Evolutionary conservation across 345 rosid genomes (phyloP).

Genomic region (Noccaea bulbosa): DNA sequence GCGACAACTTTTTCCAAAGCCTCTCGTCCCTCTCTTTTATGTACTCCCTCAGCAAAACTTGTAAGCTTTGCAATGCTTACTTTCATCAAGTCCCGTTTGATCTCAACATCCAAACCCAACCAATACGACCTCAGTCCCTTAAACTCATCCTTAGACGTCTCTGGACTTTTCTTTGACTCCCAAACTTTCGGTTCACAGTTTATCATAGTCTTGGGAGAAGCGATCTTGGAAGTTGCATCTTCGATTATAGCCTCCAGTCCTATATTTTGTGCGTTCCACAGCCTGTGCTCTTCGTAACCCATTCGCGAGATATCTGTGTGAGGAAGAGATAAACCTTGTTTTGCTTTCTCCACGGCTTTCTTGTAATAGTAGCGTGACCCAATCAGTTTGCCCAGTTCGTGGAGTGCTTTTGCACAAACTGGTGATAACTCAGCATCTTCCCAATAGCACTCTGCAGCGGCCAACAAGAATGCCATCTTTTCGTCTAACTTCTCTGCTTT

Average conservation of each 20-base stretch:
- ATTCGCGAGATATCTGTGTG: not conserved
- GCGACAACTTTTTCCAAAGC: conserved; percentile 8
- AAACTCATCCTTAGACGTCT: not conserved
- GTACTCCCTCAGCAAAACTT: not conserved
- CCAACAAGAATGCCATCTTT: not conserved
- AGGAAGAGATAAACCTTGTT: not conserved
- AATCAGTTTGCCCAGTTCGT: not conserved
- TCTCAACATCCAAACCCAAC: conserved; percentile 22
- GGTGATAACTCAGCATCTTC: not conserved
- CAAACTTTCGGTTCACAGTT: not conserved
- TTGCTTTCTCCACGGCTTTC: conserved; percentile 1
- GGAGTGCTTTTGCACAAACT: not conserved
- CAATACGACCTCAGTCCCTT: conserved; percentile 10
- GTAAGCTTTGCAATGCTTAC: conserved; percentile 5
- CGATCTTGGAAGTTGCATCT: not conserved
- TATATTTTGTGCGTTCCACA: too few species aligned
- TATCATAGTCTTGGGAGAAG: not conserved
- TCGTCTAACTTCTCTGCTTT: not conserved
- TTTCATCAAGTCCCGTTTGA: conserved; percentile 28
- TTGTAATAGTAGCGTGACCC: conserved; percentile 25
- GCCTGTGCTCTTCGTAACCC: not conserved
- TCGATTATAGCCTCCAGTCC: not conserved
- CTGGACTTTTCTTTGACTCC: conserved; percentile 6
- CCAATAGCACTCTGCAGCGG: not conserved
- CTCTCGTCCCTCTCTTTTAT: not conserved